These are phyloP conservation scores for Fusarium redolens DNA, from an alignment of 2,329 filamentous ascomycete species.

Conservation along the genomic window DNA sequence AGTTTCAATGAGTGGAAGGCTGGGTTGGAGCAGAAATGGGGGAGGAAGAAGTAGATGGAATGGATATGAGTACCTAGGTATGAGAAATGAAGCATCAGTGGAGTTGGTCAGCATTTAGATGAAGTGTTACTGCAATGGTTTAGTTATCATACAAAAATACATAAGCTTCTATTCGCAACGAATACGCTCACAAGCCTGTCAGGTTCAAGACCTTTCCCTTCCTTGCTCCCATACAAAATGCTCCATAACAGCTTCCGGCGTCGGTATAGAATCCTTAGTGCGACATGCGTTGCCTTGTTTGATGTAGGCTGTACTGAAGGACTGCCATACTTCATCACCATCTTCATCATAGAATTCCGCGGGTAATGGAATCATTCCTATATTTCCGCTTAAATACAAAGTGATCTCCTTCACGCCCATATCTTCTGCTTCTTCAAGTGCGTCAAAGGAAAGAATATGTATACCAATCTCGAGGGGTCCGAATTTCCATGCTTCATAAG, in stretches of 20 bases:
- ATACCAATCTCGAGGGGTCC: neutral
- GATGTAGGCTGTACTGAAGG: neutral
- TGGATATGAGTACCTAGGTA: neutral
- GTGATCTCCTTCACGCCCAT: neutral
- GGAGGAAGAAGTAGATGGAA: neutral
- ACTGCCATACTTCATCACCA: neutral
- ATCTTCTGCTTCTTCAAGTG: neutral
- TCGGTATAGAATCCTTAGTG: neutral
- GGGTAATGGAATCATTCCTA: neutral
- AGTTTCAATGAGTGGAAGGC: constrained; percentile 53
- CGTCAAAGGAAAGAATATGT: neutral
- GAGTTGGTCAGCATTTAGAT: constrained; percentile 19
- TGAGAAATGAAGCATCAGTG: constrained; percentile 13
- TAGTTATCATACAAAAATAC: neutral
- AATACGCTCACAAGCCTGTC: neutral
- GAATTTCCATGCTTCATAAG: neutral
- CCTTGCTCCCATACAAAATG: too few species aligned
- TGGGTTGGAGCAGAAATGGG: constrained; percentile 48
- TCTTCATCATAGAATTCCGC: too few species aligned
- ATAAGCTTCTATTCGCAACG: neutral
- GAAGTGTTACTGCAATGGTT: neutral
- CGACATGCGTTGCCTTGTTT: neutral
- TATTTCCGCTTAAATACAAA: neutral
- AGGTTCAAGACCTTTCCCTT: neutral
- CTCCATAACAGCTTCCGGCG: neutral